Evolutionary conservation across 2,329 filamentous ascomycete genomes (phyloP).

Genomic region (Thelonectria rubi): DNA sequence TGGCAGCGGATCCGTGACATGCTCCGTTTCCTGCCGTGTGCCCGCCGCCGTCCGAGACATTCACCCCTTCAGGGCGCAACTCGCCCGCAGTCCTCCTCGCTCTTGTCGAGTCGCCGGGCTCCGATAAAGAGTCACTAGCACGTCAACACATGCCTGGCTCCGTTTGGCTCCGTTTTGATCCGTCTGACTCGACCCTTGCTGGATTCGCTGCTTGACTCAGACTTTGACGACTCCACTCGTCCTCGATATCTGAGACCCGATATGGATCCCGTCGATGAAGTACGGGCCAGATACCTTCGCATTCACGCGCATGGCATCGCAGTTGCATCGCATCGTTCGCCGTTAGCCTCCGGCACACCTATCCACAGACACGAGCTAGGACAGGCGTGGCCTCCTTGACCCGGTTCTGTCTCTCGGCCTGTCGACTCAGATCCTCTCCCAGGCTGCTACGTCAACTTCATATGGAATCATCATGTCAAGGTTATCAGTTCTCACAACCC

Average conservation of each 20-base stretch:
- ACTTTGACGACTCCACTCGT: slow-evolving; percentile 27
- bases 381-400: slow-evolving; percentile 22
- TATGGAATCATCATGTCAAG: slow-evolving; percentile 20
- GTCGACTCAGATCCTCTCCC: slow-evolving; percentile 8
- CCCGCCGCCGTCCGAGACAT: slow-evolving; percentile 15
- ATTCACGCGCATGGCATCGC: slow-evolving; percentile 29
- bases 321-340: slow-evolving; percentile 27
- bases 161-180: slow-evolving; percentile 11
- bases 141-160: slow-evolving; percentile 1
- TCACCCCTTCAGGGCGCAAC: neutral
- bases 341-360: slow-evolving; percentile 26
- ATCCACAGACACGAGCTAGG: slow-evolving; percentile 1
- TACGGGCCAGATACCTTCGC: slow-evolving; percentile 33
- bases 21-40: slow-evolving; percentile 19
- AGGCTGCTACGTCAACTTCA: slow-evolving; percentile 15
- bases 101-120: slow-evolving; percentile 9
- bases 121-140: slow-evolving; percentile 15
- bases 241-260: slow-evolving; percentile 34
- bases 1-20: slow-evolving; percentile 15
- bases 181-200: slow-evolving; percentile 9
- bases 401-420: slow-evolving; percentile 11
- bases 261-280: slow-evolving; percentile 31
- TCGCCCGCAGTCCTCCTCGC: slow-evolving; percentile 9
- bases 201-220: slow-evolving; percentile 22
- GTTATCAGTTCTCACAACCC: slow-evolving; percentile 24